These are phyloP conservation scores for Oryza officinalis DNA, from an alignment of 176 grass and related monocot species.

Conservation along the genomic window DNA sequence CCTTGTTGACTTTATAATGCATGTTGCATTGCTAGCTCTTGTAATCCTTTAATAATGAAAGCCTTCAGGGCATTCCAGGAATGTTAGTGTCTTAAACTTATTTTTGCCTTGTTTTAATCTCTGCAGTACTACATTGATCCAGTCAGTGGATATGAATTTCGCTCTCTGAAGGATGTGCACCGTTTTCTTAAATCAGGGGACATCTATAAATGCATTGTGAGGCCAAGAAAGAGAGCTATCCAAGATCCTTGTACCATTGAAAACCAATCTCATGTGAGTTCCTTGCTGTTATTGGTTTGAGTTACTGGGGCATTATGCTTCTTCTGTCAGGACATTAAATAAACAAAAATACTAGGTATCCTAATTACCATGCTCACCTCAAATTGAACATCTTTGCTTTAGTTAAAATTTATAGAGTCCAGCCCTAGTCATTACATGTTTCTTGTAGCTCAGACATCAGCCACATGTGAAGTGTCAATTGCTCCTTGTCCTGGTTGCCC, in stretches of 20 bases:
- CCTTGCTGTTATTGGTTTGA: slow-evolving; percentile 11
- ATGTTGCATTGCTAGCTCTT: neutral
- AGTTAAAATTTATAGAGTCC: neutral
- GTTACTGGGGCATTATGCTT: slow-evolving; percentile 5
- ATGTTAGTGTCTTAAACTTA: slow-evolving; percentile 18
- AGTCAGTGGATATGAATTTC: slow-evolving; percentile 73
- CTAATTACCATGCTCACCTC: neutral
- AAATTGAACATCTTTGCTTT: slow-evolving; percentile 13
- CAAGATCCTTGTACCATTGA: slow-evolving; percentile 25
- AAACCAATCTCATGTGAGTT: slow-evolving; percentile 58
- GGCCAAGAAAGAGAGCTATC: slow-evolving; percentile 52
- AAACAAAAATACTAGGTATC: slow-evolving; percentile 22
- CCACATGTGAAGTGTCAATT: slow-evolving; percentile 1
- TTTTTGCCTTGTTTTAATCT: slow-evolving; percentile 32
- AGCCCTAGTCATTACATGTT: slow-evolving; percentile 3
- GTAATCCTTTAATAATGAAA: neutral
- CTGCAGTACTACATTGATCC: slow-evolving; percentile 75
- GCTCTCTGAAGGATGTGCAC: slow-evolving; percentile 65
- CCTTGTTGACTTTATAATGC: neutral
- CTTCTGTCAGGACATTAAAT: slow-evolving; percentile 6
- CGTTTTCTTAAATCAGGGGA: slow-evolving; percentile 65
- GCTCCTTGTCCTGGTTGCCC: slow-evolving; percentile 4
- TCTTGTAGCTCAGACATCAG: slow-evolving; percentile 12
- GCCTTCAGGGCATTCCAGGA: neutral
- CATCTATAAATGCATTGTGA: slow-evolving; percentile 43